These are phyloP conservation scores for Flaveria brownii DNA, from an alignment of 129 eudicot species.

Conservation along the genomic window DNA sequence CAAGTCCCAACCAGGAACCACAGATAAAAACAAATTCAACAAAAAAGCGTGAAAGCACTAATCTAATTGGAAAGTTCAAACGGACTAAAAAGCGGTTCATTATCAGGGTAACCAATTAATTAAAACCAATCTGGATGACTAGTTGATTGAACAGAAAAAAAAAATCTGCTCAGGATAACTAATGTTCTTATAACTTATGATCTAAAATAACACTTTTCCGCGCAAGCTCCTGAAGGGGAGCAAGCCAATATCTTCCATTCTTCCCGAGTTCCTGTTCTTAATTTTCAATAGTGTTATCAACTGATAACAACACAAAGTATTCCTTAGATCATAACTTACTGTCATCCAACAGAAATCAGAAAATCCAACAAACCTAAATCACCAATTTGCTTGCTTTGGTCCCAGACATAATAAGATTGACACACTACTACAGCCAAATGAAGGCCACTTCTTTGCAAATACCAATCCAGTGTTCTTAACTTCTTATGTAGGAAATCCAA, in stretches of 20 bases:
- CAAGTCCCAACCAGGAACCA: background rate
- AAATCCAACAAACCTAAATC: background rate
- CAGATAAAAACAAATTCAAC: background rate
- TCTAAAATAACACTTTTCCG: background rate
- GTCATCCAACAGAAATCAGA: background rate
- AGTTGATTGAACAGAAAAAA: background rate
- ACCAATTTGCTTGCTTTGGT: background rate
- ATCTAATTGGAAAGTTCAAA: background rate
- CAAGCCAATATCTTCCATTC: background rate
- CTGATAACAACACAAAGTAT: conserved; percentile 1
- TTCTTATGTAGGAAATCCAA: background rate
- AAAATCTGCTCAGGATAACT: background rate
- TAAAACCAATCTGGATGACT: background rate
- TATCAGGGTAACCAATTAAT: conserved; percentile 10
- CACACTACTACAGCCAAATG: background rate
- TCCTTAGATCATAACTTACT: background rate
- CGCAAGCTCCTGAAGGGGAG: background rate
- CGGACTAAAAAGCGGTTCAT: background rate
- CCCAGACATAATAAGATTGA: background rate
- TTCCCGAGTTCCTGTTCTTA: too few relatives aligned
- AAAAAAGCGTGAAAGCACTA: background rate
- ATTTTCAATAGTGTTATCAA: background rate
- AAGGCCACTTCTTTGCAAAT: background rate
- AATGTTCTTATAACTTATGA: background rate
- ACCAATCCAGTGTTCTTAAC: background rate